Evolutionary conservation across 768 basidiomycete genomes (phyloP).

Genomic region (Coprinopsis sp.): DNA sequence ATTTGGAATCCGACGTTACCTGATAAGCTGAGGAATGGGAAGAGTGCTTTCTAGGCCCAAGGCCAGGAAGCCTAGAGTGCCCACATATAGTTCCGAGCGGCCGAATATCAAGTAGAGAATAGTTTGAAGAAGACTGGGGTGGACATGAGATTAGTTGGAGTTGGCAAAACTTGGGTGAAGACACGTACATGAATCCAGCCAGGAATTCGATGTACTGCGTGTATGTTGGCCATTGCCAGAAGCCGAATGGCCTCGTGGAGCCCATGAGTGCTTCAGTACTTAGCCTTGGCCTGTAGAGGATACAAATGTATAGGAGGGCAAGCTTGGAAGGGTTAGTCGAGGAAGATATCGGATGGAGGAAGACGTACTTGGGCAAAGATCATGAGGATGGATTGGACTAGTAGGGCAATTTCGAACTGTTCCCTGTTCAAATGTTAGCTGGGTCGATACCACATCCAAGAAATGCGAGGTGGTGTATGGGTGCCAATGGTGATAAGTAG

Average conservation of each 20-base stretch:
- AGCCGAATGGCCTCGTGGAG: conserved; percentile 64
- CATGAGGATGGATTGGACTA: conserved; percentile 84
- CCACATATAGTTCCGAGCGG: conserved; percentile 53
- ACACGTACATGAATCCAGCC: conserved; percentile 65
- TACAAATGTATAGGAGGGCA: conserved; percentile 77
- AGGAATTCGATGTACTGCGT: conserved; percentile 79
- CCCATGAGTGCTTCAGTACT: conserved; percentile 55
- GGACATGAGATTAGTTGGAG: background rate
- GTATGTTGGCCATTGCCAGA: conserved; percentile 85
- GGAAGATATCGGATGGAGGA: background rate
- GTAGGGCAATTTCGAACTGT: conserved; percentile 68
- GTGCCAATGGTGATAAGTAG: too few relatives aligned
- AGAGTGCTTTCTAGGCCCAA: conserved; percentile 81
- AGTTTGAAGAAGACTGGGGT: conserved; percentile 57
- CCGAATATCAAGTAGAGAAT: conserved; percentile 75
- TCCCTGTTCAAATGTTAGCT: conserved; percentile 41
- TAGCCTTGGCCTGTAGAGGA: conserved; percentile 57
- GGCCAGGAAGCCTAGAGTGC: conserved; percentile 68
- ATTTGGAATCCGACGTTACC: conserved; percentile 34
- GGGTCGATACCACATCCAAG: too few relatives aligned
- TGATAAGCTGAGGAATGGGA: conserved; percentile 81
- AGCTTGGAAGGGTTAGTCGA: conserved; percentile 41
- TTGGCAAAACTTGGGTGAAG: background rate
- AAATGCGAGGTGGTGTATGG: too few relatives aligned
- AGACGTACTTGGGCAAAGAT: conserved; percentile 69